These are phyloP conservation scores for Lentinula sp. DNA, from an alignment of 768 basidiomycete species.

Conservation along the genomic window DNA sequence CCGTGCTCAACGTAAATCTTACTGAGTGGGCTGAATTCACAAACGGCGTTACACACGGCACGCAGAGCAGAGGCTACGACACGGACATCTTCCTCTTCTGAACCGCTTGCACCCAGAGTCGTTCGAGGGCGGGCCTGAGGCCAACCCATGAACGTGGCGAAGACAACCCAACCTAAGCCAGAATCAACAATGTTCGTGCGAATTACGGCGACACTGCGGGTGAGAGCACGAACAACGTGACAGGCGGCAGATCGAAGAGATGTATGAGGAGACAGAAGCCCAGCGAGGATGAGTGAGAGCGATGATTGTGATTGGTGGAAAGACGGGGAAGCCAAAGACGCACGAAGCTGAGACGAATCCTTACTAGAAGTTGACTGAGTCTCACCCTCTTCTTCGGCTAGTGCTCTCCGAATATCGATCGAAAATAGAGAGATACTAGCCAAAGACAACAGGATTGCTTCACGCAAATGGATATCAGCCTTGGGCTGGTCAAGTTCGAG, in stretches of 20 bases:
- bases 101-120: constrained; percentile 11
- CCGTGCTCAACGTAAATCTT: constrained; percentile 67
- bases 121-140: constrained; percentile 5
- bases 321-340: neutral
- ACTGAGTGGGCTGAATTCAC: constrained; percentile 78
- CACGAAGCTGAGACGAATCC: constrained; percentile 5
- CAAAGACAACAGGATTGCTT: constrained; percentile 70
- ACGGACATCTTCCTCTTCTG: constrained; percentile 51
- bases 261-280: constrained; percentile 54
- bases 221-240: constrained; percentile 77
- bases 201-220: constrained; percentile 72
- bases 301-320: neutral
- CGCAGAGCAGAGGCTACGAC: constrained; percentile 68
- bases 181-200: constrained; percentile 83
- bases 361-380: constrained; percentile 20
- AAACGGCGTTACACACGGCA: constrained; percentile 80
- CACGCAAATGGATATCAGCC: constrained; percentile 53
- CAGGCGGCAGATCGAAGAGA: constrained; percentile 85
- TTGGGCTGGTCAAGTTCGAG: constrained; percentile 69
- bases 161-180: constrained; percentile 68
- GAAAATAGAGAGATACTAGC: constrained; percentile 69
- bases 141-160: constrained; percentile 40
- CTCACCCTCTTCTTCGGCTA: constrained; percentile 56
- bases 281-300: constrained; percentile 45
- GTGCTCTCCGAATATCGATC: constrained; percentile 62